Percentiles rank a stretch among this genome's conserved stretches.
phyloP scores from a whole-genome alignment of 164 flowering plant genomes.

The Macadamia integrifolia region DNA sequence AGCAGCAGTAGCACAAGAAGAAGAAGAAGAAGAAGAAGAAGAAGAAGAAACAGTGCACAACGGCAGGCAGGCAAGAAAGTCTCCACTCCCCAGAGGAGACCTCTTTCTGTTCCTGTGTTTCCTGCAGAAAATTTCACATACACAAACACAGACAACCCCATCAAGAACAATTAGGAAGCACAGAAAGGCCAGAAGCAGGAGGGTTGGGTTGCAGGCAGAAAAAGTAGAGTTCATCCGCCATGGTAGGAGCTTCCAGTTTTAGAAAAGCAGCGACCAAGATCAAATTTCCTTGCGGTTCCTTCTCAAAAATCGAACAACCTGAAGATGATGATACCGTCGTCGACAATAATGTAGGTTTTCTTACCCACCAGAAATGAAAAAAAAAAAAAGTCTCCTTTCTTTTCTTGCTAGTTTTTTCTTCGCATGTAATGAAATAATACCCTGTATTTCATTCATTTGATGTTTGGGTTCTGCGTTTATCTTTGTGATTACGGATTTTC shows the following conservation, averaged over 20 bases:
- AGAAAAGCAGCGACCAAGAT: slow-evolving; percentile 20
- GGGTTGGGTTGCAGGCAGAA: slow-evolving; percentile 6
- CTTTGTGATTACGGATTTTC: no score
- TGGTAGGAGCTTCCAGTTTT: neutral
- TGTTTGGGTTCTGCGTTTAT: neutral
- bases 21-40: no score
- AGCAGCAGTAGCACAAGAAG: no score
- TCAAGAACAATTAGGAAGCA: neutral
- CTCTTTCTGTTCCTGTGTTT: no score
- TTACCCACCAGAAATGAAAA: neutral
- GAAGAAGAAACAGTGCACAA: no score
- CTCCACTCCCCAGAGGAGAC: no score
- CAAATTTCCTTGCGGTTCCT: slow-evolving; percentile 24
- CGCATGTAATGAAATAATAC: no score
- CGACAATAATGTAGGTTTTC: neutral
- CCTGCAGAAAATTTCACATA: no score
- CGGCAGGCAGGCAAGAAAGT: no score
- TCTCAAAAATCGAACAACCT: slow-evolving; percentile 2
- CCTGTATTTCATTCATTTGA: neutral
- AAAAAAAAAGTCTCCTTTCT: neutral
- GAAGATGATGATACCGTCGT: no score
- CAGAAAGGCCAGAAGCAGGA: neutral
- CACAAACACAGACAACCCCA: no score
- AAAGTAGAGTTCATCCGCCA: neutral
- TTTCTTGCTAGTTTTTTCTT: neutral